phyloP scores from a whole-genome alignment of 768 basidiomycete species.

The Pleurotus cornucopiae region DNA sequence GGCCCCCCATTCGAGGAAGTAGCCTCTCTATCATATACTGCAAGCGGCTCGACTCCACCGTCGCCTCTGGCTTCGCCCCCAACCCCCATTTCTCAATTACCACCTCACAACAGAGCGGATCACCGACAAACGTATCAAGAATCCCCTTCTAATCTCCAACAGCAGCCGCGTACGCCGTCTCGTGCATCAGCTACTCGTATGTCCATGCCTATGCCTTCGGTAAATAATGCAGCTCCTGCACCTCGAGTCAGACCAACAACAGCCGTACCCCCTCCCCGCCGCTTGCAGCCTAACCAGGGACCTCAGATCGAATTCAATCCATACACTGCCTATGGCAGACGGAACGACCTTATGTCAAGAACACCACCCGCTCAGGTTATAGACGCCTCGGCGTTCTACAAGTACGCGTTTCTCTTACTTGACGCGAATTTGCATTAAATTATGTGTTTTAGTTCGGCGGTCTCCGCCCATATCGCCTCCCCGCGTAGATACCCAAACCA shows the following conservation, averaged over 20 bases:
- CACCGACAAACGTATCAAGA: conserved; percentile 7
- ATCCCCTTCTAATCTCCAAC: conserved; percentile 1
- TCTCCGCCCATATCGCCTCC: conserved; percentile 14
- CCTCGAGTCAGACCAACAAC: conserved; percentile 9
- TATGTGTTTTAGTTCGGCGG: conserved; percentile 35
- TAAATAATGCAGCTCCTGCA: conserved; percentile 5
- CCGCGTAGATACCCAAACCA: not conserved
- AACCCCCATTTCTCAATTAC: not conserved
- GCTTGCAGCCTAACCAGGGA: conserved; percentile 5
- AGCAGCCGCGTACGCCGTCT: not conserved
- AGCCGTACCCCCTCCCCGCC: conserved; percentile 5
- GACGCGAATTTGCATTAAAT: not conserved
- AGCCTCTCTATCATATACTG: conserved; percentile 19
- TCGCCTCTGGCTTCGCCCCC: conserved; percentile 18
- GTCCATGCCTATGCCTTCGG: conserved; percentile 14
- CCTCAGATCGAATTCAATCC: conserved; percentile 37
- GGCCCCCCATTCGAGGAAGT: conserved; percentile 32
- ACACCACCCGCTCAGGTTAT: conserved; percentile 13
- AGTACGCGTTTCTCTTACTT: conserved; percentile 29
- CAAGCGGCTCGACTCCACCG: conserved; percentile 16
- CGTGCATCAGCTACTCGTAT: conserved; percentile 7
- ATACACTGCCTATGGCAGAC: conserved; percentile 39
- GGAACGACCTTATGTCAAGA: conserved; percentile 8
- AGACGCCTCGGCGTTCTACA: conserved; percentile 47
- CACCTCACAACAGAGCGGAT: not conserved